A percentile compares a stretch with the other conserved stretches of the same genome.
Conservation (phyloP, 2,329 filamentous ascomycete species). For the Fusarium annulatum region DNA sequence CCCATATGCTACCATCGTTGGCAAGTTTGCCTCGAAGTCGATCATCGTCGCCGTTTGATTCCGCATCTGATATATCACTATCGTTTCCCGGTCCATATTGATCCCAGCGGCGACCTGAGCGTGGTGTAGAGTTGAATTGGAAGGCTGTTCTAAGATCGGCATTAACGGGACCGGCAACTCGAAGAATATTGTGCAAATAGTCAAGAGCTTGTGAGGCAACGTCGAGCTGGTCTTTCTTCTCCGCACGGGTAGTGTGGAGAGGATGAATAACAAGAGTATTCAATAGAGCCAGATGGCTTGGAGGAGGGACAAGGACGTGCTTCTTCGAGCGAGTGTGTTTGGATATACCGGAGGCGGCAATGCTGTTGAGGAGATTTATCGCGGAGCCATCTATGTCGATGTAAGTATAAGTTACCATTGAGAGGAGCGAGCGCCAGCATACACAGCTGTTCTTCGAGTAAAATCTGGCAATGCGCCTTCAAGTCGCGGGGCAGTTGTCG, state of each 20-base stretch:
- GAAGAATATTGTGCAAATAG: constrained; percentile 76
- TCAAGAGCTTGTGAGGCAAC: constrained; percentile 74
- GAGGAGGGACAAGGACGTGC: constrained; percentile 73
- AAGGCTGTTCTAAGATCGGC: constrained; percentile 79
- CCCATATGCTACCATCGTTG: constrained; percentile 75
- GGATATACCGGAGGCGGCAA: constrained; percentile 66
- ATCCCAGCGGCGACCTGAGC: constrained; percentile 48
- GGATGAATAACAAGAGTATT: constrained; percentile 87
- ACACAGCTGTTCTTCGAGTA: constrained; percentile 81
- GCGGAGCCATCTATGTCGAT: constrained; percentile 53
- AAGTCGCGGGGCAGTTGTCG: constrained; percentile 71
- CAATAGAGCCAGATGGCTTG: constrained; percentile 80
- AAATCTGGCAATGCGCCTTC: constrained; percentile 74
- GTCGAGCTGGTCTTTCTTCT: constrained; percentile 68
- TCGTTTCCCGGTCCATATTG: constrained; percentile 57
- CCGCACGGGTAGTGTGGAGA: constrained; percentile 77
- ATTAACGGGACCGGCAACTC: constrained; percentile 74
- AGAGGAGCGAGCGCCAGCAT: constrained; percentile 40
- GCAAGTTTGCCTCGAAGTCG: constrained; percentile 70
- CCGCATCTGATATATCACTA: constrained; percentile 54
- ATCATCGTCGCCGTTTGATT: constrained; percentile 60
- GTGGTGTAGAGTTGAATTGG: constrained; percentile 62
- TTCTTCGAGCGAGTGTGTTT: constrained; percentile 43
- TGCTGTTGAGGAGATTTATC: constrained; percentile 71
- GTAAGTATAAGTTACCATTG: neutral